Evolutionary conservation across 192 early-diverging fungal genomes (phyloP).

Genomic region (Powellomyces hirtus): DNA sequence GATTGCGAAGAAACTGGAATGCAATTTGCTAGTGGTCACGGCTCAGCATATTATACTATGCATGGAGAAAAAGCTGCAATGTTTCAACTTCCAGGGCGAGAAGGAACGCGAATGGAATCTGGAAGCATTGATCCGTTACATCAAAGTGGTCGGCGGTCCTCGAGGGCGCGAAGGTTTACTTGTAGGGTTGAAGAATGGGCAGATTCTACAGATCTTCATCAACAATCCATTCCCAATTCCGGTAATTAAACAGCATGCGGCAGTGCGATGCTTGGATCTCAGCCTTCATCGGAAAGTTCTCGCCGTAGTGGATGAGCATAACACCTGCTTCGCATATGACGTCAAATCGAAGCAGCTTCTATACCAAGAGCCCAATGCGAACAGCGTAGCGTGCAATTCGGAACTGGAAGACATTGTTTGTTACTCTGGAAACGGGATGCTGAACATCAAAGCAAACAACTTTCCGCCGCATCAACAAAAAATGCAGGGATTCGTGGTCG

Average conservation of each 20-base stretch:
- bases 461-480: slow-evolving; percentile 52
- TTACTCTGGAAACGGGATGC: slow-evolving; percentile 44
- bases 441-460: slow-evolving; percentile 52
- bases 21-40: slow-evolving; percentile 58
- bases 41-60: slow-evolving; percentile 57
- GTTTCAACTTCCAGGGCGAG: slow-evolving; percentile 51
- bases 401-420: slow-evolving; percentile 57
- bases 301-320: slow-evolving; percentile 57
- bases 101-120: slow-evolving; percentile 57
- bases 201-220: slow-evolving; percentile 54
- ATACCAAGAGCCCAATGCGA: slow-evolving; percentile 60
- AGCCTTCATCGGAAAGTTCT: slow-evolving; percentile 46
- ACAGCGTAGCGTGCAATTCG: slow-evolving; percentile 56
- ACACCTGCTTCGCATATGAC: slow-evolving; percentile 52
- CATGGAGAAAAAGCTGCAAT: slow-evolving; percentile 48
- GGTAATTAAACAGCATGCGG: slow-evolving; percentile 40
- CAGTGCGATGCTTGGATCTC: slow-evolving; percentile 53
- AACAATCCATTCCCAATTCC: slow-evolving; percentile 58
- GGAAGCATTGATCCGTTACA: slow-evolving; percentile 52
- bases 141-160: slow-evolving; percentile 59
- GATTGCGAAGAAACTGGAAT: slow-evolving; percentile 53
- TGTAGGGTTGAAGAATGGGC: slow-evolving; percentile 55
- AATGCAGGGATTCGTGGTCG: slow-evolving; percentile 58
- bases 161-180: slow-evolving; percentile 50
- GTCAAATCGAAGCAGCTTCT: slow-evolving; percentile 51